A percentile compares a stretch with the other conserved stretches of the same genome.
These are phyloP conservation scores for Wickerhamomyces subpelliculosus DNA, from an alignment of 805 yeast genomes.

Conservation along the genomic window DNA sequence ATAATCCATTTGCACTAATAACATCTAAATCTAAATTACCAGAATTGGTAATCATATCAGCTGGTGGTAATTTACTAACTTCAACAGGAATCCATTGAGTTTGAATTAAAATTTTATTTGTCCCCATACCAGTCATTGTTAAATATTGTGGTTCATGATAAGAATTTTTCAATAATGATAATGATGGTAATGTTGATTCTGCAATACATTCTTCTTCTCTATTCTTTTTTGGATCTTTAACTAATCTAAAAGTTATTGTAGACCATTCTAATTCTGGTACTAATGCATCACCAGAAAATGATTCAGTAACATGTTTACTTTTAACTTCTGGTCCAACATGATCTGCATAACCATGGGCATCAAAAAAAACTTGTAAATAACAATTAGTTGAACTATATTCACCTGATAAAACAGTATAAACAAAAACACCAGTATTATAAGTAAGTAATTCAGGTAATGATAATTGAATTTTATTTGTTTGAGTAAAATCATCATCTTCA, in stretches of 20 bases:
- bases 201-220: conserved; percentile 53
- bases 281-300: conserved; percentile 64
- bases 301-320: conserved; percentile 25
- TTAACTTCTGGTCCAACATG: conserved; percentile 47
- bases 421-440: conserved; percentile 70
- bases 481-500: conserved; percentile 29
- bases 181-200: conserved; percentile 59
- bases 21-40: conserved; percentile 64
- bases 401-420: conserved; percentile 58
- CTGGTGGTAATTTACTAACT: conserved; percentile 53
- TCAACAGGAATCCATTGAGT: conserved; percentile 77
- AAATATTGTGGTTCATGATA: conserved; percentile 55
- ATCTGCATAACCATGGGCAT: conserved; percentile 62
- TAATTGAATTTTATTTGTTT: conserved; percentile 39
- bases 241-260: conserved; percentile 50
- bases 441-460: conserved; percentile 50
- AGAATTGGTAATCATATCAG: conserved; percentile 67
- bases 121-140: conserved; percentile 45
- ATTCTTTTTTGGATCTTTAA: conserved; percentile 37
- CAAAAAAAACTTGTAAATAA: conserved; percentile 71
- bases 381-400: conserved; percentile 46
- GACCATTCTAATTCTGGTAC: conserved; percentile 78
- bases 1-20: conserved; percentile 57
- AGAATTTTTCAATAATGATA: conserved; percentile 56
- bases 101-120: conserved; percentile 48